Evolutionary conservation across 768 basidiomycete genomes (phyloP), one percentile per base, ranked within the genome.

Genomic region (Thelephora ganbajun): DNA sequence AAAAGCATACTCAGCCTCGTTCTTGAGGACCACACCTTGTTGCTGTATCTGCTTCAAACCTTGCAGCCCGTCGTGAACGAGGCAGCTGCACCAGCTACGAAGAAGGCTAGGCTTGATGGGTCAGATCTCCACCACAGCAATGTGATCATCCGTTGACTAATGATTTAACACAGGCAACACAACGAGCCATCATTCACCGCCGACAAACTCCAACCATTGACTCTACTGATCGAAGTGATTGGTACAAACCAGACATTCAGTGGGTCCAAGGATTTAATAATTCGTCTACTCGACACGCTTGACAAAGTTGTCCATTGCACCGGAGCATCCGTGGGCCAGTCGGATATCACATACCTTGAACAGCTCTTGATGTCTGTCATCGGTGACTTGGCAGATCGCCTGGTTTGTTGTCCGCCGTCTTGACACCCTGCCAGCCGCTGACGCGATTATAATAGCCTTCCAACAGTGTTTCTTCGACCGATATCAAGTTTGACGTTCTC

Each of bases 351-450:
- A 53, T 94, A 88, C 54, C 65, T 84, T 11, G 80, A 88, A 59
- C 92, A 94, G 61, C 70, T 90, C 48, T 59, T 94, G 18, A 83
- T 94, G 74, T 79, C 82, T 9, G 84, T 84, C 1, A 69, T 93
- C 19, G 83, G 87, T 52, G 76, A 72, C 53, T 68, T 72, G 9
- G 75, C 83, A 2, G 67, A 65, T 14, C 72, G 73, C 48, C 67
- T 84, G 47, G 87, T 83, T 55, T 34, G 35, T 49, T 23, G 9
- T 14, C 49, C 26, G 35, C 43, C 23, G n/a, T 20, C 11, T 11
- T 13, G 1, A 41, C 22, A 47, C 16, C 48, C 11, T 46, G 35
- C 13, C 33, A 20, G 26, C 5, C 9, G 22, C 4, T 41, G 39
- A 22, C 16, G 16, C 6, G 4, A 22, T 41, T 11, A 11, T 22